Percentiles rank a stretch among this genome's conserved stretches.
Evolutionary conservation across 257 asterid genomes (phyloP).

Genomic region (Solanum sparsipilum): DNA sequence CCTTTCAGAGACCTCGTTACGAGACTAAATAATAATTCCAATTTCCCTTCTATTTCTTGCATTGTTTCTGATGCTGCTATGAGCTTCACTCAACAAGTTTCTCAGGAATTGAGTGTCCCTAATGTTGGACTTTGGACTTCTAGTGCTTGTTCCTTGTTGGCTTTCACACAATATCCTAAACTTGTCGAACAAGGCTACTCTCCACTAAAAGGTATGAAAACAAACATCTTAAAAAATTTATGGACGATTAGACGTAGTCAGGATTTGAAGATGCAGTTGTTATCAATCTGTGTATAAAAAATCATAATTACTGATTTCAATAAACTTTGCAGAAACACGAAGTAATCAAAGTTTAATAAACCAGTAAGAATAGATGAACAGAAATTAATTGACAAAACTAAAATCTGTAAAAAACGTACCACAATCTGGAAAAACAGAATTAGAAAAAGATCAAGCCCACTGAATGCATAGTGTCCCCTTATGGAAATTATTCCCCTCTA

Average conservation of each 20-base stretch:
- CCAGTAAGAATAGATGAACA: too few relatives aligned
- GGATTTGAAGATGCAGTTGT: background rate
- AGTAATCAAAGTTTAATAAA: too few relatives aligned
- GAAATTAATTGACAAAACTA: too few relatives aligned
- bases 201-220: constrained; percentile 14
- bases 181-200: constrained; percentile 5
- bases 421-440: too few relatives aligned
- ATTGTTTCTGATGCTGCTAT: constrained; percentile 14
- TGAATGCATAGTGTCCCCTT: too few relatives aligned
- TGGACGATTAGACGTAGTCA: background rate
- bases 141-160: constrained; percentile 9
- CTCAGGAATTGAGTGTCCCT: constrained; percentile 5
- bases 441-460: too few relatives aligned
- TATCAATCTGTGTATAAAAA: too few relatives aligned
- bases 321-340: too few relatives aligned
- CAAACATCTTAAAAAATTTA: background rate
- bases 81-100: constrained; percentile 9
- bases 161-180: constrained; percentile 1
- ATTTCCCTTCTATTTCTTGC: constrained; percentile 7
- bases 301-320: too few relatives aligned
- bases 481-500: too few relatives aligned
- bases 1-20: constrained; percentile 9
- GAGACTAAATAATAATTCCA: background rate
- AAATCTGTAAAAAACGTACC: too few relatives aligned
- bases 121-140: constrained; percentile 10